phyloP scores from a whole-genome alignment of 2,329 filamentous ascomycete genomes.

The Orbilia brochopaga region DNA sequence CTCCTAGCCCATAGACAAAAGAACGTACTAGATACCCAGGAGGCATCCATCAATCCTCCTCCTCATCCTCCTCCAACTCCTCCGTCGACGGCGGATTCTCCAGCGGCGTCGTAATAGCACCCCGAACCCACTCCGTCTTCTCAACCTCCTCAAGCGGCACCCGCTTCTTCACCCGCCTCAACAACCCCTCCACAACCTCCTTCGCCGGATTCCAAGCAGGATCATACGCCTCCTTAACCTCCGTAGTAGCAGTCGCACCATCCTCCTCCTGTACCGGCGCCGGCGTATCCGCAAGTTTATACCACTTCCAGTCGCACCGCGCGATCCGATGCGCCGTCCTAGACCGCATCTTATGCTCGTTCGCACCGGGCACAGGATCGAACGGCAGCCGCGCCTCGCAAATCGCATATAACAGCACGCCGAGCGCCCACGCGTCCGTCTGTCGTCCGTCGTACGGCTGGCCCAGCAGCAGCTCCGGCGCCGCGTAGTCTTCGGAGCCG shows the following conservation, averaged over 20 bases:
- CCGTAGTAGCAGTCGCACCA: slow-evolving; percentile 79
- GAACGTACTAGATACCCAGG: slow-evolving; percentile 1
- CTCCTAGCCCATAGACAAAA: slow-evolving; percentile 9
- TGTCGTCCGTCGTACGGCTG: slow-evolving; percentile 90
- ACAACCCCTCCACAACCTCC: slow-evolving; percentile 78
- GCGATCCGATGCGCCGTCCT: slow-evolving; percentile 93
- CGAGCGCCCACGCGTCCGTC: slow-evolving; percentile 93
- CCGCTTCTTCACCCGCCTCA: slow-evolving; percentile 80
- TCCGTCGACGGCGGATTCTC: slow-evolving; percentile 47
- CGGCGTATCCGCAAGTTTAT: slow-evolving; percentile 60
- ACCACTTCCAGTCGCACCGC: slow-evolving; percentile 93
- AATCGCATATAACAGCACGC: slow-evolving; percentile 88
- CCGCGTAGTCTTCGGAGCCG: slow-evolving; percentile 95
- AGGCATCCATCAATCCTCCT: slow-evolving; percentile 10
- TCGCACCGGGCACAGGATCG: slow-evolving; percentile 81
- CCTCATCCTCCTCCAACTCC: slow-evolving; percentile 38
- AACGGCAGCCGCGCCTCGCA: slow-evolving; percentile 94
- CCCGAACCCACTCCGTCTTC: slow-evolving; percentile 75
- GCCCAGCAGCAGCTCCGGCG: slow-evolving; percentile 93
- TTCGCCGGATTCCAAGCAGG: slow-evolving; percentile 75
- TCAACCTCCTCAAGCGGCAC: slow-evolving; percentile 77
- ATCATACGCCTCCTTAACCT: slow-evolving; percentile 67
- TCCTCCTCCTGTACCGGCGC: slow-evolving; percentile 67
- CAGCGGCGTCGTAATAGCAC: slow-evolving; percentile 65
- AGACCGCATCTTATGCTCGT: slow-evolving; percentile 76